Evolutionary conservation across 495 filamentous ascomycete genomes (phyloP).

Genomic region (Jackrogersella minutella): DNA sequence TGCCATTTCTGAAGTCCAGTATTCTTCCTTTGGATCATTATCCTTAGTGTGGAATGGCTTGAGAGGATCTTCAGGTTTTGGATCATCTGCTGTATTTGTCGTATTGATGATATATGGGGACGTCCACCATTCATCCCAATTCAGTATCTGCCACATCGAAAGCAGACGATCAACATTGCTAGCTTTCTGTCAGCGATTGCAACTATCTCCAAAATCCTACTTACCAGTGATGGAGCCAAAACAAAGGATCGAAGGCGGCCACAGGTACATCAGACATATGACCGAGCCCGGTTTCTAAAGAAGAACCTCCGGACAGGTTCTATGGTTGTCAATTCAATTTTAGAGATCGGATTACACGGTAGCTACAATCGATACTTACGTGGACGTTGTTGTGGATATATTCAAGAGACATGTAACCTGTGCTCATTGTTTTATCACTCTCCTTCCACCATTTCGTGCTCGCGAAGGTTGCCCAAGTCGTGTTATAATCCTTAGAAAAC

Average conservation of each 20-base stretch:
- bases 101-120: not conserved
- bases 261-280: not conserved
- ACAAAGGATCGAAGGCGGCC: not conserved
- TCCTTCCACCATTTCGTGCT: not conserved
- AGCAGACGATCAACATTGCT: not conserved
- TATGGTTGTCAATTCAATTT: not conserved
- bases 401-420: not conserved
- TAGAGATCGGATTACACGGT: not conserved
- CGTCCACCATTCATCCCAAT: not conserved
- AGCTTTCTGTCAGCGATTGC: not conserved
- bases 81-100: not conserved
- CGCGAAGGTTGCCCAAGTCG: not conserved
- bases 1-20: not conserved
- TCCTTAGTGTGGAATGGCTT: not conserved
- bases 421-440: not conserved
- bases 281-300: not conserved
- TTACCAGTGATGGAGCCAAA: not conserved
- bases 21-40: not conserved
- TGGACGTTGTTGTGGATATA: not conserved
- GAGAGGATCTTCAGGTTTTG: not conserved
- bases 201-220: not conserved
- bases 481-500: not conserved
- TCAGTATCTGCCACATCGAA: not conserved
- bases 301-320: not conserved
- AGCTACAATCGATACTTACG: not conserved